Percentiles rank a stretch among this genome's conserved stretches.
Evolutionary conservation across 306 rosid species (phyloP).

Genomic region (Inga oerstediana): DNA sequence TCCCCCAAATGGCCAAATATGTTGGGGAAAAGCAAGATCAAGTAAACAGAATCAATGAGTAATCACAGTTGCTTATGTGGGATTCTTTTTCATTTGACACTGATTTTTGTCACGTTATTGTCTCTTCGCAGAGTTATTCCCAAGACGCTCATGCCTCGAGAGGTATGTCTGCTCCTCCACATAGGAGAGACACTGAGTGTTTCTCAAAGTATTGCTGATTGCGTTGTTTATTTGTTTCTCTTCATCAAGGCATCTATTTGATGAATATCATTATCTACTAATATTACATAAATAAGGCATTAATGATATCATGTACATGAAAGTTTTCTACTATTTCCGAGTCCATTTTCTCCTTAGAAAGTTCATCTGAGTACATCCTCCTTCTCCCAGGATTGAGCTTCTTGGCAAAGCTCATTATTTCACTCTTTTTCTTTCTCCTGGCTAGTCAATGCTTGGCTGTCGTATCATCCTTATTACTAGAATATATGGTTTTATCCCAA

Average conservation of each 20-base stretch:
- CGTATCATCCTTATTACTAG: constrained; percentile 7
- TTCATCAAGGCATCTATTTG: constrained; percentile 19
- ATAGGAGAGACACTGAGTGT: constrained; percentile 46
- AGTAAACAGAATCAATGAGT: constrained; percentile 40
- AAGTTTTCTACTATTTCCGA: neutral
- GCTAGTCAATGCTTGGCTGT: constrained; percentile 7
- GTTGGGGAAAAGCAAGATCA: constrained; percentile 39
- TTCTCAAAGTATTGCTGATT: constrained; percentile 33
- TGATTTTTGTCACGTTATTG: constrained; percentile 72
- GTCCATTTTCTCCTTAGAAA: neutral
- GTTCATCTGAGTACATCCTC: neutral
- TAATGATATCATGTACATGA: neutral
- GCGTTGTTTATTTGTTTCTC: constrained; percentile 19
- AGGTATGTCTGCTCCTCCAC: constrained; percentile 68
- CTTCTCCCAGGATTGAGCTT: neutral
- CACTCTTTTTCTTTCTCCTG: constrained; percentile 13
- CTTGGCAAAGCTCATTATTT: neutral
- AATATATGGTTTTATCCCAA: constrained; percentile 3
- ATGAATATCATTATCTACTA: neutral
- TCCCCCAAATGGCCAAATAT: neutral
- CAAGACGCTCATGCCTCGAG: constrained; percentile 99
- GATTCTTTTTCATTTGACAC: constrained; percentile 44
- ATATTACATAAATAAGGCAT: neutral
- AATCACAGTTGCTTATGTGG: constrained; percentile 33
- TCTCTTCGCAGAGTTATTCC: constrained; percentile 96